A percentile compares a stretch with the other conserved stretches of the same genome.
These are phyloP conservation scores for Diaporthe australafricana DNA, from an alignment of 2,329 filamentous ascomycete species.

Conservation along the genomic window DNA sequence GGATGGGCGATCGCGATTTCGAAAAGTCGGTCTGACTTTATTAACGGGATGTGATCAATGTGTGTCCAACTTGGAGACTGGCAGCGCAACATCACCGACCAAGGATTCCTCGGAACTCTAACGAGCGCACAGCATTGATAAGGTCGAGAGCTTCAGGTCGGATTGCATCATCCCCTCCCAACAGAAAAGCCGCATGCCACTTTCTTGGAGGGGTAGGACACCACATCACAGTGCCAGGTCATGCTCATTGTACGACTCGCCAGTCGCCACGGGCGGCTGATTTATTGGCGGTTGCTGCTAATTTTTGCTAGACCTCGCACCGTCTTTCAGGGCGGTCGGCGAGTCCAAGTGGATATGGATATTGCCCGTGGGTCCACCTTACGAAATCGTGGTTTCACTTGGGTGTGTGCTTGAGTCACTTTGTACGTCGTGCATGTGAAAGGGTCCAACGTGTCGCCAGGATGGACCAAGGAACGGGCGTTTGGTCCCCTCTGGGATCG, in stretches of 20 bases:
- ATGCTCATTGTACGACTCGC: constrained; percentile 20
- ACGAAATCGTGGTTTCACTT: constrained; percentile 30
- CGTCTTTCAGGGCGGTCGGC: constrained; percentile 26
- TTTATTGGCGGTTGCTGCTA: constrained; percentile 1
- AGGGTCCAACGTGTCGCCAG: constrained; percentile 1
- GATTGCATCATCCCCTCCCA: constrained; percentile 36
- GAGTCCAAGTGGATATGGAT: constrained; percentile 28
- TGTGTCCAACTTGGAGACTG: constrained; percentile 12
- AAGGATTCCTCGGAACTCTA: constrained; percentile 18
- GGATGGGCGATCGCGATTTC: constrained; percentile 39
- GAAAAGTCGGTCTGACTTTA: constrained; percentile 33
- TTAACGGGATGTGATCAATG: neutral
- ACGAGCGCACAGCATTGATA: constrained; percentile 33
- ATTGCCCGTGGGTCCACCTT: constrained; percentile 27
- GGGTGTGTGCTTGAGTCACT: constrained; percentile 26
- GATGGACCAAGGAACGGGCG: neutral
- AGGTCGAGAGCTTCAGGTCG: constrained; percentile 14
- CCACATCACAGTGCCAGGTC: constrained; percentile 27
- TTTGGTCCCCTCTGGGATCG: neutral
- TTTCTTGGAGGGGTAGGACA: neutral
- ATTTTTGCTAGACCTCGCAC: constrained; percentile 29
- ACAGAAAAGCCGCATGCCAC: constrained; percentile 11
- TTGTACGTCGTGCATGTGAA: constrained; percentile 35
- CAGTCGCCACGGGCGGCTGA: constrained; percentile 32
- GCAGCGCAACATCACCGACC: neutral